Conservation (phyloP, 2,329 filamentous ascomycete genomes). For the Alternaria alternata region DNA sequence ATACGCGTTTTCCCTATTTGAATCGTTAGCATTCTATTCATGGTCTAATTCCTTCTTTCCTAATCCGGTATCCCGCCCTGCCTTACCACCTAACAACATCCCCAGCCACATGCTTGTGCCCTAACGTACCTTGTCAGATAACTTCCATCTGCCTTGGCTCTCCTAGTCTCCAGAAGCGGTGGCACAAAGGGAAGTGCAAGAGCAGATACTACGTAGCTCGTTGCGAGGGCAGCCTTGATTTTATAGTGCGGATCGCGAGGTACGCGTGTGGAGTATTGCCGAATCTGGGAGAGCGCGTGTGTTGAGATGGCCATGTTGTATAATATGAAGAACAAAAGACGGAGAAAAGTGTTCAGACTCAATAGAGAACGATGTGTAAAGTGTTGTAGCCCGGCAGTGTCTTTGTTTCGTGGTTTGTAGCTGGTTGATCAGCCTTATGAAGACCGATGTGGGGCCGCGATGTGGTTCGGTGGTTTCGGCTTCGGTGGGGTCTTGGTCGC, state of each 20-base stretch:
- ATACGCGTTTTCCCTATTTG: slow-evolving; percentile 36
- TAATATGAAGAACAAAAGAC: background rate
- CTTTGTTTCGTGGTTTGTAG: background rate
- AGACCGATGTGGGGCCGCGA: background rate
- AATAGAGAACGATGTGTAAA: background rate
- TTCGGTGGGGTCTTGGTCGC: background rate
- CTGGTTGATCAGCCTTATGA: background rate
- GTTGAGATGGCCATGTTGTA: slow-evolving; percentile 42
- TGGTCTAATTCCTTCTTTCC: background rate
- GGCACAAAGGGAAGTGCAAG: slow-evolving; percentile 53
- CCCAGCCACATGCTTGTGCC: background rate
- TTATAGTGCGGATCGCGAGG: slow-evolving; percentile 47
- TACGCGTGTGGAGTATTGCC: slow-evolving; percentile 48
- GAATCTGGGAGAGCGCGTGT: slow-evolving; percentile 42
- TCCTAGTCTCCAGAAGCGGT: slow-evolving; percentile 48
- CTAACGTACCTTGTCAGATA: slow-evolving; percentile 48
- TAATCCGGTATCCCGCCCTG: background rate
- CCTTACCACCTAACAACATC: background rate
- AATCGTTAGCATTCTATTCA: slow-evolving; percentile 3
- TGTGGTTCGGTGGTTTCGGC: background rate
- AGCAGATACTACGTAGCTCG: slow-evolving; percentile 48
- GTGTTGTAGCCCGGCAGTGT: background rate
- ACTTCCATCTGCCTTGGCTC: slow-evolving; percentile 48
- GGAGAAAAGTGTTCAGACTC: background rate
- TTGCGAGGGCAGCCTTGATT: slow-evolving; percentile 48